Evolutionary conservation across 768 basidiomycete species (phyloP).

Genomic region (Pleurotus giganteus): DNA sequence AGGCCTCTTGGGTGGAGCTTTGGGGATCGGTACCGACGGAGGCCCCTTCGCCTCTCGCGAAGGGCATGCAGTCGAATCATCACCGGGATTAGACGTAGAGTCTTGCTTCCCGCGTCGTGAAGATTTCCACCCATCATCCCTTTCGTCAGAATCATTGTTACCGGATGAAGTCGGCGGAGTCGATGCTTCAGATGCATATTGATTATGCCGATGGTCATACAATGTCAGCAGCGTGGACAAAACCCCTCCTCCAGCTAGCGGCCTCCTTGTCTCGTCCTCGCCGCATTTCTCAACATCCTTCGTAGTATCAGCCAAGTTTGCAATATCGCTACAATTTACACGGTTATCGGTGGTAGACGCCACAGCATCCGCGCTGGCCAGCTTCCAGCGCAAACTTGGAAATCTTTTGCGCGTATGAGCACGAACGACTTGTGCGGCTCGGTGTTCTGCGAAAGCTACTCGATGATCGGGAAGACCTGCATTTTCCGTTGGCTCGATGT

Average conservation of each 20-base stretch:
- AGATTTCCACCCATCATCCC: slow-evolving; percentile 13
- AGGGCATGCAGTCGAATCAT: slow-evolving; percentile 9
- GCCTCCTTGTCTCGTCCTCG: slow-evolving; percentile 13
- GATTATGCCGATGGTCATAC: slow-evolving; percentile 50
- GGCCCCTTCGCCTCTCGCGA: slow-evolving; percentile 7
- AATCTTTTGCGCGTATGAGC: slow-evolving; percentile 37
- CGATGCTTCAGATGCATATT: slow-evolving; percentile 14
- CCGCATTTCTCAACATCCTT: slow-evolving; percentile 14
- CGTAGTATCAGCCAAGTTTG: slow-evolving; percentile 12
- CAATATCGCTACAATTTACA: slow-evolving; percentile 14
- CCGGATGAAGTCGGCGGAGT: slow-evolving; percentile 16
- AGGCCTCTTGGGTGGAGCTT: slow-evolving; percentile 36
- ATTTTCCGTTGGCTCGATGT: slow-evolving; percentile 61
- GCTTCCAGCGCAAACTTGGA: not conserved
- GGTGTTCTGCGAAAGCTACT: slow-evolving; percentile 21
- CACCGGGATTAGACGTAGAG: not conserved
- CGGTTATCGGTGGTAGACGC: slow-evolving; percentile 8
- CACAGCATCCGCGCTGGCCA: slow-evolving; percentile 11
- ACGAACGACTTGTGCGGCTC: slow-evolving; percentile 42
- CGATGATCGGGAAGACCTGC: slow-evolving; percentile 51
- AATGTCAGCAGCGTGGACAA: slow-evolving; percentile 65
- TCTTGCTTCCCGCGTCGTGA: slow-evolving; percentile 5
- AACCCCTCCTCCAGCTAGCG: slow-evolving; percentile 45
- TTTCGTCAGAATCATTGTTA: slow-evolving; percentile 4
- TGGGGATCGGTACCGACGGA: slow-evolving; percentile 5